Conservation (phyloP, 345 rosid species). For the Salix udensis region DNA sequence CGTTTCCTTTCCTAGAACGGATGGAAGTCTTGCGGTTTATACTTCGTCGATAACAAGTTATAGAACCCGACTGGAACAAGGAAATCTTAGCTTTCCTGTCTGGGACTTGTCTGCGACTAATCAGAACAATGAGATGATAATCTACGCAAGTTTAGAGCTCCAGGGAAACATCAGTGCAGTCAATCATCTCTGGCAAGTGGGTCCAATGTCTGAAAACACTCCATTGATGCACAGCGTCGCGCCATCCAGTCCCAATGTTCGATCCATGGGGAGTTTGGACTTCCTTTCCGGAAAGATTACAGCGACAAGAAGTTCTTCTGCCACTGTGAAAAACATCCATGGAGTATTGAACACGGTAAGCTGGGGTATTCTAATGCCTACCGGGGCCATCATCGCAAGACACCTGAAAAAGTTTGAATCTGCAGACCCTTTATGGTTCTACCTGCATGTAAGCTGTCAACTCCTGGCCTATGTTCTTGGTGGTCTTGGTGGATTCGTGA, state of each 20-base stretch:
- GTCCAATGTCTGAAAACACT: not conserved
- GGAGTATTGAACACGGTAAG: conserved; percentile 34
- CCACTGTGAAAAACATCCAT: conserved; percentile 3
- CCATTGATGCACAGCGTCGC: not conserved
- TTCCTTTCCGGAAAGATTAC: not conserved
- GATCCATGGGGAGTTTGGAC: not conserved
- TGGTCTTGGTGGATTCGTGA: conserved; percentile 32
- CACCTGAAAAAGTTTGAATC: conserved; percentile 26
- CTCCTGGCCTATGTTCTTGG: conserved; percentile 27
- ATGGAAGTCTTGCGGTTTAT: too few species aligned
- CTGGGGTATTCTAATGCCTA: conserved; percentile 36
- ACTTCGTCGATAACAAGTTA: not conserved
- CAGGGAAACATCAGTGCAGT: not conserved
- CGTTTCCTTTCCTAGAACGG: too few species aligned
- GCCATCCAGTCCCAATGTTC: not conserved
- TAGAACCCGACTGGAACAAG: not conserved
- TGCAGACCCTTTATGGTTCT: conserved; percentile 34
- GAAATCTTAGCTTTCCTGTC: conserved; percentile 1
- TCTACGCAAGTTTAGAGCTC: not conserved
- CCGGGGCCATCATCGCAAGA: conserved; percentile 33
- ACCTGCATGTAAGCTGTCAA: conserved; percentile 29
- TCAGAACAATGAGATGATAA: not conserved
- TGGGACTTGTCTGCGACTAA: not conserved
- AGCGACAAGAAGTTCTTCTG: not conserved
- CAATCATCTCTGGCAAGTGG: not conserved